Base-by-base conservation (phyloP, 257 asterid species). In the Petunia axillaris region DNA sequence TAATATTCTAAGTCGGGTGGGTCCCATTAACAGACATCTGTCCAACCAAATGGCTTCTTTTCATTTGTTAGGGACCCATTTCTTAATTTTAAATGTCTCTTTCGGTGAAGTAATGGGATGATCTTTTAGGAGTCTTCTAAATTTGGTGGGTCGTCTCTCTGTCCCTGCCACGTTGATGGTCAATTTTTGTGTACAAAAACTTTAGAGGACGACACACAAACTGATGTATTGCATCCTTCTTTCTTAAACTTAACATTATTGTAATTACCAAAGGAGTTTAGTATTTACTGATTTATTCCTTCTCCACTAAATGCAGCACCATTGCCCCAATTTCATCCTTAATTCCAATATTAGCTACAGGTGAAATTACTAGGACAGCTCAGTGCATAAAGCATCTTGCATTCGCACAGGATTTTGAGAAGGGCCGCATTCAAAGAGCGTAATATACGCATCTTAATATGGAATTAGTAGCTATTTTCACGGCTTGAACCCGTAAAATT, bases 21-120 rank as follows among this genome's bases (percentile, higher is more conserved):
- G 93, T 4, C 88, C 92, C 84, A 39, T 55, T 2, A 43, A 8
- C 6, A 14, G 88, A 85, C 86, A 82, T 64, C 75, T 89, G 90
- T 84, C 90, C 79, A 80, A 71, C 73, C 85, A 90, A 79, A 82
- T 89, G 91, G 85, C 88, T 78, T 76, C 35, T 2, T 3, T n/a
- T 85, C 64, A 87, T 83, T 80, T 54, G 86, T 63, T 14, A 0
- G 25, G 64, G 81, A 53, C 70, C 81, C 76, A 79, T 25, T 1
- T 16, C 70, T 15, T 73, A 6, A 43, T 43, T 68, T 11, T 76
- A 53, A 62, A 8, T 54, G 81, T 73, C 71, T 78, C 90, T 90
- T 88, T 87, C 88, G 89, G 90, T 83, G 85, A 90, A 76, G 86
- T 80, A 86, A 85, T 81, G 58, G 14, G 66, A 57, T 67, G 83